Base-by-base conservation (phyloP, 164 flowering plant genomes). In the Euptelea pleiosperma region DNA sequence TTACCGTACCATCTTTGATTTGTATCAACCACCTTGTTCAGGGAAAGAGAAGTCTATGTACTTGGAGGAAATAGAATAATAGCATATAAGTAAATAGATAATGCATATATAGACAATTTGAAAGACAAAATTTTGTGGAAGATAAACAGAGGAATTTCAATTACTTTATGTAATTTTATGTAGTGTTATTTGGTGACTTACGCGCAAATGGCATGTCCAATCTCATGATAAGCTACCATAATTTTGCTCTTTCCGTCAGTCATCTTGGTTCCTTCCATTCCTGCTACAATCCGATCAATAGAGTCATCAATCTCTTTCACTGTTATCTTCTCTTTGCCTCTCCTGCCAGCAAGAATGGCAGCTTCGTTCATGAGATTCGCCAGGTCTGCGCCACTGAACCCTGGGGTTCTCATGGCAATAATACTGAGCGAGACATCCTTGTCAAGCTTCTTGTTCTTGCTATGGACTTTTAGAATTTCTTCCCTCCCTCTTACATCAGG, bases 281-380 rank as follows among this genome's bases (percentile, higher is more conserved):
- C 94, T 8, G 88, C 90, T 14, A 86, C 82, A 15, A 84, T 84
- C 25, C 87, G 64, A 49, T 86, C 93, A 8, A 82, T 80, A 2
- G 93, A 84, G 48, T 86, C 90, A 52, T 87, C 87, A 25, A 86
- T 75, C 51, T 87, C 94, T 51, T 78, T 74, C 57, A 55, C 0
- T 9, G 85, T 73, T 47, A 87, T 82, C 37, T 18, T 75, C 25
- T 67, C 80, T 57, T 78, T 87, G 44, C 94, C 94, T 62, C 90
- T 77, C 55, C 90, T 59, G 6, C 94, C 94, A 50, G 86, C 88
- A 33, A 87, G 81, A 70, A 87, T 84, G 29, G 86, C 94, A 45
- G 94, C 90, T 69, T 87, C 94, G 52, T 84, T 84, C 88, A 82
- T 77, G 25, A 87, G 82, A 68, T 87, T 87, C 29, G 90, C 94